Evolutionary conservation across 2,329 filamentous ascomycete genomes (phyloP).

Genomic region (Pseudogymnoascus sp.): DNA sequence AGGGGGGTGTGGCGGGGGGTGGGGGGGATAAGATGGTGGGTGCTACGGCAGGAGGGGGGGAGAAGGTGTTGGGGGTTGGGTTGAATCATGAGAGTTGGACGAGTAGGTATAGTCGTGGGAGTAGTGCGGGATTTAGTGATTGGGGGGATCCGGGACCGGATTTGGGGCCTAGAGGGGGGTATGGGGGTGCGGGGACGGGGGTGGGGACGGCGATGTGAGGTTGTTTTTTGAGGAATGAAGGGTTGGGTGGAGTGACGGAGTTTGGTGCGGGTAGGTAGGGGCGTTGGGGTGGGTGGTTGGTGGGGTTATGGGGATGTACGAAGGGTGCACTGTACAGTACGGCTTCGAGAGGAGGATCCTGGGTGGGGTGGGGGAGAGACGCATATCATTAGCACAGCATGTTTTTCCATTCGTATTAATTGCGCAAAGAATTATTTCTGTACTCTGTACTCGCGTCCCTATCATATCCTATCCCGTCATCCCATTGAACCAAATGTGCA

Average conservation of each 20-base stretch:
- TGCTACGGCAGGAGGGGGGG: neutral
- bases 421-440: neutral
- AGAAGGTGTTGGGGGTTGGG: neutral
- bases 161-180: constrained; percentile 33
- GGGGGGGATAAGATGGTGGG: neutral
- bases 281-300: neutral
- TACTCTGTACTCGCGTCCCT: neutral
- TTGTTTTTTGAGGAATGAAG: neutral
- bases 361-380: neutral
- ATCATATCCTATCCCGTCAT: neutral
- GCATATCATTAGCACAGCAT: constrained; percentile 4
- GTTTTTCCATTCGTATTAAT: constrained; percentile 4
- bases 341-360: neutral
- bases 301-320: neutral
- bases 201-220: neutral
- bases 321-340: neutral
- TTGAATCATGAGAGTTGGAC: constrained; percentile 20
- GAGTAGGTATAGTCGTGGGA: constrained; percentile 41
- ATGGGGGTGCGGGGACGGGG: neutral
- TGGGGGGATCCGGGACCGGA: constrained; percentile 49
- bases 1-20: neutral
- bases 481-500: neutral
- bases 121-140: constrained; percentile 28
- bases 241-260: neutral
- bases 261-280: neutral